phyloP scores from a whole-genome alignment of 495 filamentous ascomycete genomes.

The Penicillium nucicola region DNA sequence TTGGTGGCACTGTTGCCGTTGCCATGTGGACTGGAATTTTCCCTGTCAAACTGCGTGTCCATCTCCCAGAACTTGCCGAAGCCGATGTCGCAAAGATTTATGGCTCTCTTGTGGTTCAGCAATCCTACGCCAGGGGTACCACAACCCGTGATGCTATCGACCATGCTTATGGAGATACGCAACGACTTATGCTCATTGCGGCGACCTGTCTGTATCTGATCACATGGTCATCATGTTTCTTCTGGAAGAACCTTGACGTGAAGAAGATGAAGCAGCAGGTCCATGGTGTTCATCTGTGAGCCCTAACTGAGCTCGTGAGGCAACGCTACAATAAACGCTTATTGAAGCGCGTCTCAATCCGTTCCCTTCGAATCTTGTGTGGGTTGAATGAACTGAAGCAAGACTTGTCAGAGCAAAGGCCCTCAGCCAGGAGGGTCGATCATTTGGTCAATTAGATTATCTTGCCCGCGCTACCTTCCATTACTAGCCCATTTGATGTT shows the following conservation, averaged over 20 bases:
- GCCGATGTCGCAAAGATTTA: conserved; percentile 47
- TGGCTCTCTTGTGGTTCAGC: conserved; percentile 38
- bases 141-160: conserved; percentile 49
- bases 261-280: conserved; percentile 40
- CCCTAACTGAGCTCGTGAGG: too few species aligned
- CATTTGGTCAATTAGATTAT: too few species aligned
- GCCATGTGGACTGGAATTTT: conserved; percentile 64
- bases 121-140: conserved; percentile 45
- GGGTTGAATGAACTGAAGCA: too few species aligned
- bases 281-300: background rate
- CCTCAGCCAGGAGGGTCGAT: too few species aligned
- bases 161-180: conserved; percentile 50
- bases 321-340: too few species aligned
- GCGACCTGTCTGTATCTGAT: conserved; percentile 38
- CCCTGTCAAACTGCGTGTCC: conserved; percentile 44
- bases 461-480: too few species aligned
- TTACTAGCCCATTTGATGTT: too few species aligned
- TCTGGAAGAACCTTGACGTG: conserved; percentile 52
- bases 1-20: conserved; percentile 53
- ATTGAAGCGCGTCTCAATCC: too few species aligned
- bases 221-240: conserved; percentile 30
- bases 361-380: too few species aligned
- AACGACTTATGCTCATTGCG: conserved; percentile 50
- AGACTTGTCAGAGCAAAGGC: too few species aligned
- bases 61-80: conserved; percentile 43